These are phyloP conservation scores for Fraxinus dipetala DNA, from an alignment of 305 asterid species.

Conservation along the genomic window DNA sequence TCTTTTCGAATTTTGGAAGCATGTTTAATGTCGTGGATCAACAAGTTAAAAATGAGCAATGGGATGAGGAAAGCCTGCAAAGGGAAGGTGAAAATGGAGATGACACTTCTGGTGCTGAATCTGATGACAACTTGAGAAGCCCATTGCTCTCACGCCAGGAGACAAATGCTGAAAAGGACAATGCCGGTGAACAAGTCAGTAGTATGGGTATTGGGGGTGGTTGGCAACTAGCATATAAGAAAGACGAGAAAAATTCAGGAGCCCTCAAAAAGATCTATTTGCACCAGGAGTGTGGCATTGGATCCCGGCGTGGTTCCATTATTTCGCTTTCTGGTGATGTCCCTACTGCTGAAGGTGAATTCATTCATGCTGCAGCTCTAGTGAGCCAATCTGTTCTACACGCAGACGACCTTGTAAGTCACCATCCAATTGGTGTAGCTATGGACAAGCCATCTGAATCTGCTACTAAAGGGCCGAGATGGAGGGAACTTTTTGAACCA, in stretches of 20 bases:
- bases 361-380: conserved; percentile 76
- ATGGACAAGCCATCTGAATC: conserved; percentile 43
- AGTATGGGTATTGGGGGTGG: conserved; percentile 91
- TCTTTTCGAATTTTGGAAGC: conserved; percentile 70
- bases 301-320: conserved; percentile 66
- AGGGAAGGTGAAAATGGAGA: conserved; percentile 43
- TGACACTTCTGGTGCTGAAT: conserved; percentile 50
- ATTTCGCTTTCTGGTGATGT: conserved; percentile 53
- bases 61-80: conserved; percentile 73
- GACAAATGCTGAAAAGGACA: conserved; percentile 54
- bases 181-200: conserved; percentile 44
- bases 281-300: conserved; percentile 69
- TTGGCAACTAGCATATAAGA: conserved; percentile 88
- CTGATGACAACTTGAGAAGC: conserved; percentile 72
- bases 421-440: conserved; percentile 43
- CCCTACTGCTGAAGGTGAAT: conserved; percentile 43
- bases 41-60: conserved; percentile 44
- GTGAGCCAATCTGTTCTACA: conserved; percentile 84
- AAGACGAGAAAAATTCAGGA: conserved; percentile 54
- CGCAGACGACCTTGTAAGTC: conserved; percentile 42
- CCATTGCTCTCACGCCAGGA: conserved; percentile 71
- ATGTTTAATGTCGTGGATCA: conserved; percentile 57
- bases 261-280: conserved; percentile 76
- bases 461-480: conserved; percentile 43
- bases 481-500: conserved; percentile 82